Conservation (phyloP, 257 asterid genomes). For the Ophiorrhiza pumila region DNA sequence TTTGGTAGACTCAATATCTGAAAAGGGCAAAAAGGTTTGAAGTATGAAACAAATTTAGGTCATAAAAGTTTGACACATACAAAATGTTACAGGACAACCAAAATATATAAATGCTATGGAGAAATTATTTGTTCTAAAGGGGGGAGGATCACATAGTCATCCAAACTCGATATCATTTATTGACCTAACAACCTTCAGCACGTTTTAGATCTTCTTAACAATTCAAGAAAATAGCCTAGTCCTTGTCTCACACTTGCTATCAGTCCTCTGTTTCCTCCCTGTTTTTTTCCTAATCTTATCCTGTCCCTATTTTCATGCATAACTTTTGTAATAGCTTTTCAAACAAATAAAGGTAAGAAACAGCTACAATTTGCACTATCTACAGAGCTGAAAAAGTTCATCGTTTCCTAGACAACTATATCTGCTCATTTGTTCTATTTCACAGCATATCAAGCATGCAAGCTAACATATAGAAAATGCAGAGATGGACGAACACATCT, state of each 20-base stretch:
- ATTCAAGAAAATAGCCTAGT: neutral
- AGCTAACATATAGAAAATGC: too few relatives aligned
- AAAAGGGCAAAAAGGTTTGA: too few relatives aligned
- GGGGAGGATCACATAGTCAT: neutral
- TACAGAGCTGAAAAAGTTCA: neutral
- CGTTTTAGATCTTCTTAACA: neutral
- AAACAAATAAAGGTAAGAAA: neutral
- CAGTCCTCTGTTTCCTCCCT: neutral
- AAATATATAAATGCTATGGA: too few relatives aligned
- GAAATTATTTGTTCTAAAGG: too few relatives aligned
- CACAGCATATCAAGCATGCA: neutral
- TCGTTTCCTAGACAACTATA: neutral
- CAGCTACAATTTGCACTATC: neutral
- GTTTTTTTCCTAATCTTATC: too few relatives aligned
- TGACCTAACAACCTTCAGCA: neutral
- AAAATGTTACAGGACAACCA: too few relatives aligned
- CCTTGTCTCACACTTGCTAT: neutral
- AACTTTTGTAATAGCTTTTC: neutral
- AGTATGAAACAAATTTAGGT: too few relatives aligned
- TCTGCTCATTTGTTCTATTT: neutral
- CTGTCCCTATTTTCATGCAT: neutral
- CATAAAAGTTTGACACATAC: too few relatives aligned
- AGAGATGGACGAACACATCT: too few relatives aligned
- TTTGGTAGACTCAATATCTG: too few relatives aligned
- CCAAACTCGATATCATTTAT: neutral